Evolutionary conservation across 768 basidiomycete species (phyloP).

Genomic region (Podaxis mareebaensis): DNA sequence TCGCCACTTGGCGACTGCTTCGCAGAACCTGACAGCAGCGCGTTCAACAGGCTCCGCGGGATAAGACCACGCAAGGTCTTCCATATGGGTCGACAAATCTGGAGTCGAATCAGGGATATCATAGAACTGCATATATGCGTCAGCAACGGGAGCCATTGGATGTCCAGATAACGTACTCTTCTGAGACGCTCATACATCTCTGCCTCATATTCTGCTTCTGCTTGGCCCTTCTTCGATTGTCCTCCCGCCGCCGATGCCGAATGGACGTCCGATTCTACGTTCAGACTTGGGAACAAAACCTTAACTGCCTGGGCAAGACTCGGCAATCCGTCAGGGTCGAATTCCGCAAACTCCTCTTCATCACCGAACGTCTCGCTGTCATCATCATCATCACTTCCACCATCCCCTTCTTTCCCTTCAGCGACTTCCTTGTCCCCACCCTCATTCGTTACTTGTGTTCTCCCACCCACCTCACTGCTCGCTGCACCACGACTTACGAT

Average conservation of each 20-base stretch:
- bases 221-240: constrained; percentile 31
- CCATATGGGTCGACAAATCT: constrained; percentile 79
- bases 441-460: neutral
- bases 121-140: constrained; percentile 56
- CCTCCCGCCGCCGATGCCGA: constrained; percentile 6
- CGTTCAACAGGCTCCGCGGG: constrained; percentile 83
- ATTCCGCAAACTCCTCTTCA: constrained; percentile 52
- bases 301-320: constrained; percentile 61
- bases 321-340: constrained; percentile 79
- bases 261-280: constrained; percentile 14
- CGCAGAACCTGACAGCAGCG: constrained; percentile 75
- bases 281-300: constrained; percentile 66
- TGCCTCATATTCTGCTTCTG: constrained; percentile 70
- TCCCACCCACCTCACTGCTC: neutral
- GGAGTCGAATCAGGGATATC: constrained; percentile 70
- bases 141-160: neutral
- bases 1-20: constrained; percentile 80
- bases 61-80: constrained; percentile 75
- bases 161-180: constrained; percentile 48
- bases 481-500: constrained; percentile 26
- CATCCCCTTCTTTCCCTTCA: constrained; percentile 10
- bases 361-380: constrained; percentile 26
- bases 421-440: constrained; percentile 3
- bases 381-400: constrained; percentile 2
- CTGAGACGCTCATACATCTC: constrained; percentile 76